Evolutionary conservation across 2,329 filamentous ascomycete species (phyloP).

Genomic region (Venturiaceae sp.): DNA sequence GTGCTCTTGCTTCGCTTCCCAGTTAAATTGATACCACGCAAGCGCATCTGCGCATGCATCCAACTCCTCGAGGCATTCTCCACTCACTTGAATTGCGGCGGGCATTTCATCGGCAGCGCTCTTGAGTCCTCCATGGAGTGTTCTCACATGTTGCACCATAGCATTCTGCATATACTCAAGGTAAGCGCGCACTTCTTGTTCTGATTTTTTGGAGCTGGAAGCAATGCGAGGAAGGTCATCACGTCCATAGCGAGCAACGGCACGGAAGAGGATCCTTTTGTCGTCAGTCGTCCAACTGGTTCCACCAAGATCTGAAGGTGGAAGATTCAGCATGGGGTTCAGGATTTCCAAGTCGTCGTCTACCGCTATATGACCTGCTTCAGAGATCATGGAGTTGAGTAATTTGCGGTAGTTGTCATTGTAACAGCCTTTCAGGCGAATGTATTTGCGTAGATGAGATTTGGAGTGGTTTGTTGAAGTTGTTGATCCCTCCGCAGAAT

Average conservation of each 20-base stretch:
- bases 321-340: slow-evolving; percentile 6
- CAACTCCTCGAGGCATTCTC: slow-evolving; percentile 53
- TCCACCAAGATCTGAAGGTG: slow-evolving; percentile 54
- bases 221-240: slow-evolving; percentile 55
- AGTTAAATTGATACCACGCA: slow-evolving; percentile 51
- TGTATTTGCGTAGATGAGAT: slow-evolving; percentile 11
- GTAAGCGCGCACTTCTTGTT: slow-evolving; percentile 64
- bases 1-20: slow-evolving; percentile 52
- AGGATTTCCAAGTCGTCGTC: not conserved
- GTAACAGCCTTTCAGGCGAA: slow-evolving; percentile 30
- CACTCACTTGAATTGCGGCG: slow-evolving; percentile 62
- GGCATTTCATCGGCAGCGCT: slow-evolving; percentile 48
- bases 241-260: slow-evolving; percentile 53
- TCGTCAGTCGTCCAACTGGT: slow-evolving; percentile 62
- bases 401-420: slow-evolving; percentile 31
- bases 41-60: slow-evolving; percentile 61
- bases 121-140: slow-evolving; percentile 21
- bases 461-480: not conserved
- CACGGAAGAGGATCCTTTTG: slow-evolving; percentile 60
- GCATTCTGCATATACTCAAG: slow-evolving; percentile 50
- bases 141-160: slow-evolving; percentile 30
- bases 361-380: slow-evolving; percentile 9
- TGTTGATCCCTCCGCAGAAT: not conserved
- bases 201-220: slow-evolving; percentile 56
- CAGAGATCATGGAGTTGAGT: slow-evolving; percentile 21